Evolutionary conservation across 2,329 filamentous ascomycete species (phyloP).

Genomic region (Zasmidium cellare): DNA sequence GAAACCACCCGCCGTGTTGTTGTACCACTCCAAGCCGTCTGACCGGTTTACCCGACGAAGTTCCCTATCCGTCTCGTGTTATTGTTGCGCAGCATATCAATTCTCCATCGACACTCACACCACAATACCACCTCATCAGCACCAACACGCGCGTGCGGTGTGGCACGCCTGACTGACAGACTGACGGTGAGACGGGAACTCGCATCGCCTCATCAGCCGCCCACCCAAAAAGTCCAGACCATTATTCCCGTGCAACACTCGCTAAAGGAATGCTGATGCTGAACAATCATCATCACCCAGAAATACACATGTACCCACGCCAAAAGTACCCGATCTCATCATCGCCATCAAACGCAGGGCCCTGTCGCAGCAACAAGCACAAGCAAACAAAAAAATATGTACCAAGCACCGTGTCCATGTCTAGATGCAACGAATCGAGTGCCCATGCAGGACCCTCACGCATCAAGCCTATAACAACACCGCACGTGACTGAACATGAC

Average conservation of each 20-base stretch:
- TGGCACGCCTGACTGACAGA: too few species aligned
- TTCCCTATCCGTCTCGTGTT: not conserved
- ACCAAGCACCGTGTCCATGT: too few species aligned
- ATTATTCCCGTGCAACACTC: not conserved
- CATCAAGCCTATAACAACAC: not conserved
- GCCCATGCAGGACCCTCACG: too few species aligned
- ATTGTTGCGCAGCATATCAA: not conserved
- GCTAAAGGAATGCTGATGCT: not conserved
- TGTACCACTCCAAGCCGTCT: slow-evolving; percentile 1
- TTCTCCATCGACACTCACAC: not conserved
- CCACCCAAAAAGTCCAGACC: not conserved
- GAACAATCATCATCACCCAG: not conserved
- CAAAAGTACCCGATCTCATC: too few species aligned
- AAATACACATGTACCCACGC: too few species aligned
- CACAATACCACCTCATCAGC: not conserved
- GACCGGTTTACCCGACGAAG: not conserved
- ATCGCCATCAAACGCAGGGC: not conserved
- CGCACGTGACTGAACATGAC: slow-evolving; percentile 1
- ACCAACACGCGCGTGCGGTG: not conserved
- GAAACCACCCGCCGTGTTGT: not conserved
- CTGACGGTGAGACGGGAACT: slow-evolving; percentile 3
- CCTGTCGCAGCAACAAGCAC: not conserved
- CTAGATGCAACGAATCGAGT: not conserved
- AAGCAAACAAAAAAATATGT: not conserved
- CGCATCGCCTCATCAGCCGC: not conserved